These are phyloP conservation scores for Cryptococcus sp. DNA, from an alignment of 1,284 basidiomycete genomes.

Conservation along the genomic window DNA sequence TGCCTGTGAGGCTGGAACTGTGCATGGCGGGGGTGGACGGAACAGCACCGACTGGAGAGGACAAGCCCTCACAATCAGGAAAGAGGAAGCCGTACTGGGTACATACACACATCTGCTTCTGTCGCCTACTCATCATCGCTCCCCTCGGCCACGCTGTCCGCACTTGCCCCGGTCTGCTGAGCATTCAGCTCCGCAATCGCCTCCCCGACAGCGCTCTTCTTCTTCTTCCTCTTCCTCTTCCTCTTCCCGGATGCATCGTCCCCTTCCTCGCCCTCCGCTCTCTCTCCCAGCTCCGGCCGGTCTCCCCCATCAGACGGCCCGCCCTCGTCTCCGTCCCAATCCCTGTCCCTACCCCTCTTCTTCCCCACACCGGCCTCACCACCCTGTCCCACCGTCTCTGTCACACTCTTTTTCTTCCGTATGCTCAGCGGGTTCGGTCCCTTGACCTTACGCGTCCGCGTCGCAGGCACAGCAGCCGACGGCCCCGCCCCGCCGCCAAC, in stretches of 20 bases:
- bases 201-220: slow-evolving; percentile 36
- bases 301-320: slow-evolving; percentile 1
- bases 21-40: too few species aligned
- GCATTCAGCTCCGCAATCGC: slow-evolving; percentile 39
- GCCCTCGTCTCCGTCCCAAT: slow-evolving; percentile 19
- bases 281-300: not conserved
- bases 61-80: too few species aligned
- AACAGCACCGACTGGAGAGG: too few species aligned
- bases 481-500: slow-evolving; percentile 59
- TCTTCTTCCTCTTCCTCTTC: slow-evolving; percentile 39
- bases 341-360: slow-evolving; percentile 11
- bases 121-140: slow-evolving; percentile 18
- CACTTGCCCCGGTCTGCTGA: not conserved
- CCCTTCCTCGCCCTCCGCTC: slow-evolving; percentile 15
- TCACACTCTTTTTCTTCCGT: slow-evolving; percentile 70
- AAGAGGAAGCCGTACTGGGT: not conserved
- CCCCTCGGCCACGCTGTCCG: slow-evolving; percentile 3
- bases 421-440: slow-evolving; percentile 89
- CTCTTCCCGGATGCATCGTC: slow-evolving; percentile 28
- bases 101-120: not conserved
- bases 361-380: slow-evolving; percentile 3
- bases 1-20: too few species aligned
- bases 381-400: not conserved
- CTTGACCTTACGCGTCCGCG: slow-evolving; percentile 68
- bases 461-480: slow-evolving; percentile 51